These are phyloP conservation scores for Teunomyces kruisii DNA, from an alignment of 805 yeast species.

Conservation along the genomic window DNA sequence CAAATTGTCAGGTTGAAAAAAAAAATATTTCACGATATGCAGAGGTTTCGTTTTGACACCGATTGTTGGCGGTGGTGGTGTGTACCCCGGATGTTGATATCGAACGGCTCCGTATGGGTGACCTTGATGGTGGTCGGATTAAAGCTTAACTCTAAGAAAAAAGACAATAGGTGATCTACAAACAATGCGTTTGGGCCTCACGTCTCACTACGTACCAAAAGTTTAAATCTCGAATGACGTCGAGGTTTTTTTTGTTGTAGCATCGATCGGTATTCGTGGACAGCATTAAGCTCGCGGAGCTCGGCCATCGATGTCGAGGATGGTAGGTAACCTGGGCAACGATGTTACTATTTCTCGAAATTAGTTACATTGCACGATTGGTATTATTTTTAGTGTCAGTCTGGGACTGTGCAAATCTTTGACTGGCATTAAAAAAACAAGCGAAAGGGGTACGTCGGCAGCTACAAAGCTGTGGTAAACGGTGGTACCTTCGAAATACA, in stretches of 20 bases:
- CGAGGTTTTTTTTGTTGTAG: not conserved
- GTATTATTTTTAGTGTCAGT: not conserved
- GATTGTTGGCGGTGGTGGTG: no score
- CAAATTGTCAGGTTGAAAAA: no score
- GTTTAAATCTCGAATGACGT: not conserved
- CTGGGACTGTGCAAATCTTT: no score
- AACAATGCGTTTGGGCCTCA: not conserved
- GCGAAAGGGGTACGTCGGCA: not conserved
- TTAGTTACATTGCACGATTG: not conserved
- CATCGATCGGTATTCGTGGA: not conserved
- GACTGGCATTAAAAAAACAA: no score
- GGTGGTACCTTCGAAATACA: no score
- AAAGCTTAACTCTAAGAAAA: no score
- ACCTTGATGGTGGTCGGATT: no score
- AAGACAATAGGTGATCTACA: not conserved
- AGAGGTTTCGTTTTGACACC: not conserved
- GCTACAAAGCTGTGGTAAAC: no score
- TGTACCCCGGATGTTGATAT: no score
- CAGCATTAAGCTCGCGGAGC: not conserved
- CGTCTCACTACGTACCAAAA: not conserved
- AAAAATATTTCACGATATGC: no score
- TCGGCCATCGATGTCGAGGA: no score
- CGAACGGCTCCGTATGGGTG: no score
- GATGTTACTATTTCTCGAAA: not conserved
- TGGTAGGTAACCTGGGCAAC: not conserved